A percentile compares a stretch with the other conserved stretches of the same genome.
phyloP scores from a whole-genome alignment of 1,284 basidiomycete genomes.

The Porodaedalea pini region DNA sequence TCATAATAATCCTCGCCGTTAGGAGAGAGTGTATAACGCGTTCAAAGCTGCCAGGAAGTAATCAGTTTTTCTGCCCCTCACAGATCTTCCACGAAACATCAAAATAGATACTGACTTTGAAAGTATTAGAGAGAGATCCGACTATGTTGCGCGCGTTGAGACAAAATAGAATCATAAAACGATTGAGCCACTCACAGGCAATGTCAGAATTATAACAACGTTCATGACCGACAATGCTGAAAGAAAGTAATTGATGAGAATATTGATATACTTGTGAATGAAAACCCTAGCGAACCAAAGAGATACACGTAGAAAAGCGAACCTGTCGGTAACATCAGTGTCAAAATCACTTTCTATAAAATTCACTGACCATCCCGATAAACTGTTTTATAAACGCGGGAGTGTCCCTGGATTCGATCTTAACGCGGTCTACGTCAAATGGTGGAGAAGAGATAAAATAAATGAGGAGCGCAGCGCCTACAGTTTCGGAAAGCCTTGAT shows the following conservation, averaged over 20 bases:
- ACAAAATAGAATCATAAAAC: not conserved
- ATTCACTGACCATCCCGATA: constrained; percentile 6
- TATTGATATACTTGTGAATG: not conserved
- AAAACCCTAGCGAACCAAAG: not conserved
- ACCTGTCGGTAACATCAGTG: not conserved
- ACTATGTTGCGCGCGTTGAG: not conserved
- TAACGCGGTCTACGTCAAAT: not conserved
- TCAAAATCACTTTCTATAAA: not conserved
- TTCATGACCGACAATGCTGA: not conserved
- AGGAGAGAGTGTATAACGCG: not conserved
- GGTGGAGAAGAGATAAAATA: not conserved
- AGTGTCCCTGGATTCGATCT: constrained; percentile 4
- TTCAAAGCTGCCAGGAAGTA: not conserved
- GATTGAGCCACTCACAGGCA: not conserved
- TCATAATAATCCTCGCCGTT: not conserved
- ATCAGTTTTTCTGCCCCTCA: not conserved
- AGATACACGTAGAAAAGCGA: constrained; percentile 4
- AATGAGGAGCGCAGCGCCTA: not conserved
- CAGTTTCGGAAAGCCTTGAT: constrained; percentile 2
- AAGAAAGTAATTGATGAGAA: not conserved
- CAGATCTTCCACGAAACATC: not conserved
- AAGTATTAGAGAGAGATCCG: not conserved
- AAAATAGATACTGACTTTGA: not conserved
- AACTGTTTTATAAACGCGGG: not conserved
- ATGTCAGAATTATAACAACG: not conserved